These are phyloP conservation scores for Jasminum sambac DNA, from an alignment of 257 asterid species.

Conservation along the genomic window DNA sequence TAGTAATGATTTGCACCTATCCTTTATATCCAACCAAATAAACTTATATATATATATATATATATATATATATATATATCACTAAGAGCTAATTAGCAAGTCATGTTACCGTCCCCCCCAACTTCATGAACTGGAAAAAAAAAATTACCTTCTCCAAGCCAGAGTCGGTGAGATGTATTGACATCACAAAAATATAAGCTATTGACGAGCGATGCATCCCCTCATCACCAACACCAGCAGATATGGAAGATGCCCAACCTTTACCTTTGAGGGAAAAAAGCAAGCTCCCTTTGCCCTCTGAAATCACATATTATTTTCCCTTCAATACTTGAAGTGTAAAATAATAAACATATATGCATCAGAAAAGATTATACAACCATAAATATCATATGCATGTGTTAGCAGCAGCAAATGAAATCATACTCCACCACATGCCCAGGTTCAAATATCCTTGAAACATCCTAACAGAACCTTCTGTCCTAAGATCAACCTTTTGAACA, in stretches of 20 bases:
- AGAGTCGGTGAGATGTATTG: constrained; percentile 83
- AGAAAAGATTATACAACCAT: not conserved
- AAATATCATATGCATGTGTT: not conserved
- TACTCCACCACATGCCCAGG: not conserved
- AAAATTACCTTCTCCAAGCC: constrained; percentile 79
- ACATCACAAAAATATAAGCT: constrained; percentile 88
- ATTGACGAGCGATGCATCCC: constrained; percentile 82
- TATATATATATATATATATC: too few species aligned
- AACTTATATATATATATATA: too few species aligned
- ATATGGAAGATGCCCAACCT: constrained; percentile 86
- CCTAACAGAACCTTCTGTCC: not conserved
- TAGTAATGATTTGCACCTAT: not conserved
- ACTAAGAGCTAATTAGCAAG: not conserved
- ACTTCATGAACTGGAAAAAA: not conserved
- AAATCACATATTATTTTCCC: constrained; percentile 30
- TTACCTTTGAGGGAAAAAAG: constrained; percentile 74
- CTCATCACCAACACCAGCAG: constrained; percentile 97
- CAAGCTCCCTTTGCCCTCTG: constrained; percentile 99
- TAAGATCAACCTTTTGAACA: constrained; percentile 5
- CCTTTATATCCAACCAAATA: not conserved
- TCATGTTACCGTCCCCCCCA: not conserved
- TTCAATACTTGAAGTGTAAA: constrained; percentile 26
- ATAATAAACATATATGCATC: not conserved
- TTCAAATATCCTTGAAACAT: not conserved
- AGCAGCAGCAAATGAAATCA: not conserved